A percentile compares a stretch with the other conserved stretches of the same genome.
These are phyloP conservation scores for Umbilicaria muhlenbergii DNA, from an alignment of 495 filamentous ascomycete species.

Conservation along the genomic window DNA sequence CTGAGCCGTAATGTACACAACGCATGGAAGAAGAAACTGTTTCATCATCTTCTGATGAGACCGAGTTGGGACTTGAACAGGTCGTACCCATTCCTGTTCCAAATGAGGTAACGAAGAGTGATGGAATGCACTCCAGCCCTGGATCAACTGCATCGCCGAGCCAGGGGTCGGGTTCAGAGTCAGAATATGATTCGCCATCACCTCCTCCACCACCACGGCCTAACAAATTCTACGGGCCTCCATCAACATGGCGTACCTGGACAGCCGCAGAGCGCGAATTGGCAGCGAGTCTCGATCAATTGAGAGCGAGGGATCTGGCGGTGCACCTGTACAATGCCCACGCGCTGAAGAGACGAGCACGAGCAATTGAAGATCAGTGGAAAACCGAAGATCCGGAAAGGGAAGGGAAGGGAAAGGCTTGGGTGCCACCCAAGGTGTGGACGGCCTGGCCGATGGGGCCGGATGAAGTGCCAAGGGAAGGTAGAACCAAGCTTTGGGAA, in stretches of 20 bases:
- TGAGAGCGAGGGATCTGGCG: slow-evolving; percentile 44
- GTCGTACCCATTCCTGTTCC: too few species aligned
- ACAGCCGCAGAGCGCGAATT: slow-evolving; percentile 44
- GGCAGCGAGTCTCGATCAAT: slow-evolving; percentile 38
- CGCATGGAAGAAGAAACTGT: too few species aligned
- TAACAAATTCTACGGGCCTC: slow-evolving; percentile 36
- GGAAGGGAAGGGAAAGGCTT: slow-evolving; percentile 15
- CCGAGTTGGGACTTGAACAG: too few species aligned
- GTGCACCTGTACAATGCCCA: slow-evolving; percentile 66
- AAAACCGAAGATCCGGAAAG: slow-evolving; percentile 1
- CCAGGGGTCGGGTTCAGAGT: too few species aligned
- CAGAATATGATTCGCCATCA: too few species aligned
- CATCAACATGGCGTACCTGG: slow-evolving; percentile 41
- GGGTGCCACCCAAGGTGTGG: slow-evolving; percentile 41
- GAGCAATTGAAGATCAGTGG: slow-evolving; percentile 15
- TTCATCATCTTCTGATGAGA: too few species aligned
- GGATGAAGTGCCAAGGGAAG: slow-evolving; percentile 26
- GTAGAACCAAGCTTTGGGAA: neutral
- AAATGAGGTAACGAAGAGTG: too few species aligned
- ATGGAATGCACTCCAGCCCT: too few species aligned
- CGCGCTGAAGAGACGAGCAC: slow-evolving; percentile 31
- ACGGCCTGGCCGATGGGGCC: slow-evolving; percentile 63
- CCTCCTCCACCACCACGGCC: slow-evolving; percentile 16
- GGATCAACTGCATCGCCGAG: too few species aligned
- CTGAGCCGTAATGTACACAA: too few species aligned